Percentiles rank a stretch among this genome's conserved stretches.
phyloP scores from a whole-genome alignment of 139 green algal genomes.

The Eudorina sp. region DNA sequence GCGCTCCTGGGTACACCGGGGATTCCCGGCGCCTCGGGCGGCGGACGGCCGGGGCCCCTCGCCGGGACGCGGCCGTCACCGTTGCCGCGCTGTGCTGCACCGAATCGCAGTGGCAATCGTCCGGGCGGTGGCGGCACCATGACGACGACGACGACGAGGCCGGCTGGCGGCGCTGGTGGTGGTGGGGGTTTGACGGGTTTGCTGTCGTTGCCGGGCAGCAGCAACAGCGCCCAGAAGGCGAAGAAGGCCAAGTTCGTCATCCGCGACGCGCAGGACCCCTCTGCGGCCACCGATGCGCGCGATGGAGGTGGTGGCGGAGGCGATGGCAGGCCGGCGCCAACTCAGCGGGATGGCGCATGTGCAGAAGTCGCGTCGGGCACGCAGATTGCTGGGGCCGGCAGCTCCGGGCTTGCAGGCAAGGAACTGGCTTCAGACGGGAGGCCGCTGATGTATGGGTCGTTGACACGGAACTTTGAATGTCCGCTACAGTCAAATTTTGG shows the following conservation, averaged over 20 bases:
- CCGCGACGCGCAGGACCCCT: not conserved
- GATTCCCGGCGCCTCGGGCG: not conserved
- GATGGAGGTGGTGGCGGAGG: not conserved
- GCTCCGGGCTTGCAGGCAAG: too few relatives aligned
- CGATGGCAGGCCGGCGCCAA: not conserved
- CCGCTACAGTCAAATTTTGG: too few relatives aligned
- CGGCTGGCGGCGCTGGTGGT: not conserved
- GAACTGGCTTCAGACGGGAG: too few relatives aligned
- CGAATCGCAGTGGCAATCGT: not conserved
- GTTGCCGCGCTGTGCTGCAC: not conserved
- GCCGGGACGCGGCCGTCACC: not conserved
- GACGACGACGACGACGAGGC: not conserved
- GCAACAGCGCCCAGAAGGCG: not conserved
- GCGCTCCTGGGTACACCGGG: not conserved
- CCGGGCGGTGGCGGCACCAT: not conserved
- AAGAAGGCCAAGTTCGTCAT: slow-evolving; percentile 31
- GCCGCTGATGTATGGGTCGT: too few relatives aligned
- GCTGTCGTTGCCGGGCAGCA: too few relatives aligned
- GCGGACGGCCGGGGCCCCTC: not conserved
- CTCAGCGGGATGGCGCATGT: too few relatives aligned
- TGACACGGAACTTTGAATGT: too few relatives aligned
- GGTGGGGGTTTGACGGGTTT: too few relatives aligned
- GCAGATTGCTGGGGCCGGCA: too few relatives aligned
- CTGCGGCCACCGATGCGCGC: not conserved
- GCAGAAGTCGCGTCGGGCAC: too few relatives aligned